Base-by-base conservation (phyloP, 352 stramenopile species). In the Phytophthora brassicae region DNA sequence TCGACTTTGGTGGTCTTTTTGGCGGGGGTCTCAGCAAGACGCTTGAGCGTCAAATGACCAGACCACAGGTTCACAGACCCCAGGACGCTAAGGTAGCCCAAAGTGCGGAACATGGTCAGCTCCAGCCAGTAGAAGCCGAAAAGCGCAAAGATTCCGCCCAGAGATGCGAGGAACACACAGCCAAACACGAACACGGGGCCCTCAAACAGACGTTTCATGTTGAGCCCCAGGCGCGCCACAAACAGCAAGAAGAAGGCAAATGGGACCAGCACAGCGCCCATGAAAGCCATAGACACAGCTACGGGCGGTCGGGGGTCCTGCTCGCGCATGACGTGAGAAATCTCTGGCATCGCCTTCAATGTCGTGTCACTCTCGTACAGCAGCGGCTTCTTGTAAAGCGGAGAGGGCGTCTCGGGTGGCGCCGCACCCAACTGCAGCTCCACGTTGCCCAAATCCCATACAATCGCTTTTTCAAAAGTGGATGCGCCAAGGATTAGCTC, bases 351-450 rank as follows among this genome's bases (percentile, higher is more conserved):
- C 22, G 86, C 82, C 61, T 80, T 79, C 4, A 97, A 75, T 48
- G 89, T 92, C 54, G 86, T 92, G 65, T 97, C 89, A 20, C 86
- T 95, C 48, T 96, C 86, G 57, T 97, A 66, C 22, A 95, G 73
- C 48, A 97, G 73, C 36, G 82, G 70, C 66, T 94, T 95, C 31
- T 86, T 79, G 72, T 97, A 97, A 14, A 97, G 74, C 35, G 86
- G 84, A n/a, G 83, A 92, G 5, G 81, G 73, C 22, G 72, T 73
- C 44, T 74, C 60, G 22, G 85, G 82, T 24, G 83, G 82, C 36
- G 70, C 78, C 3, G 81, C 77, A 14, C 56, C 79, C 36, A 97
- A 75, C 55, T 83, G 66, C 36, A 97, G 70, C 39, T 89, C 70
- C 19, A 95, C 75, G 9, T 56, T 51, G 44, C 89, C 89, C 4